Percentiles rank a stretch among this genome's conserved stretches.
phyloP scores from a whole-genome alignment of 2,329 filamentous ascomycete species.

The Pseudocercospora vitis region DNA sequence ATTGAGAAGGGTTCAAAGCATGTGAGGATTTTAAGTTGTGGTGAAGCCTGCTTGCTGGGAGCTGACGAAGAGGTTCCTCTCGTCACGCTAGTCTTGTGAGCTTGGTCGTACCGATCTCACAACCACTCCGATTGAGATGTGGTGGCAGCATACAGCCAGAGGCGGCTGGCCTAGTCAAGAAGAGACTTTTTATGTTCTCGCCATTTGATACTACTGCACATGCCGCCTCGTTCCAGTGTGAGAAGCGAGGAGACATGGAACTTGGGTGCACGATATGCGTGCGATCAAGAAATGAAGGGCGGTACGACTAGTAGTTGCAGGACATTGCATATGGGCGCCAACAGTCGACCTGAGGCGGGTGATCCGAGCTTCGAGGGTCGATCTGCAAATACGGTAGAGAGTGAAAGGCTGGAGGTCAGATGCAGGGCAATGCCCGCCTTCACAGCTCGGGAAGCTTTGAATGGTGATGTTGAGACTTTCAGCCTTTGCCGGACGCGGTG shows the following conservation, averaged over 20 bases:
- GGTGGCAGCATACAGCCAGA: background rate
- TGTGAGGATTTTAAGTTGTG: background rate
- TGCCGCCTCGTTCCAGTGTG: background rate
- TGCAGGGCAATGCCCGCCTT: slow-evolving; percentile 15
- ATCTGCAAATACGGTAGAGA: background rate
- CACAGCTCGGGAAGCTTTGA: background rate
- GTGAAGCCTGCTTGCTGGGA: background rate
- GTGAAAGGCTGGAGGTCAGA: slow-evolving; percentile 10
- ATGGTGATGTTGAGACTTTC: background rate
- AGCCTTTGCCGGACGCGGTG: background rate
- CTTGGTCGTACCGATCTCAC: background rate
- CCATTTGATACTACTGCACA: slow-evolving; percentile 3
- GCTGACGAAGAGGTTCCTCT: background rate
- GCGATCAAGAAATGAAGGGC: slow-evolving; percentile 3
- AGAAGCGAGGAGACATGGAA: background rate
- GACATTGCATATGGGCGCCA: background rate
- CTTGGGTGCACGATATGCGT: background rate
- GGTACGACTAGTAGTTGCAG: background rate
- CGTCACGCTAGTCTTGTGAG: background rate
- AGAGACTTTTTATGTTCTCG: background rate
- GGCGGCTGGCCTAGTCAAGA: background rate
- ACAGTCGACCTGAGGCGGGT: background rate
- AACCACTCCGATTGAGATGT: background rate
- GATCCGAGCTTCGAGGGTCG: background rate
- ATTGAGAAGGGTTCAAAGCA: background rate